Base-by-base conservation (phyloP, 768 basidiomycete genomes). In the Russula abietina region DNA sequence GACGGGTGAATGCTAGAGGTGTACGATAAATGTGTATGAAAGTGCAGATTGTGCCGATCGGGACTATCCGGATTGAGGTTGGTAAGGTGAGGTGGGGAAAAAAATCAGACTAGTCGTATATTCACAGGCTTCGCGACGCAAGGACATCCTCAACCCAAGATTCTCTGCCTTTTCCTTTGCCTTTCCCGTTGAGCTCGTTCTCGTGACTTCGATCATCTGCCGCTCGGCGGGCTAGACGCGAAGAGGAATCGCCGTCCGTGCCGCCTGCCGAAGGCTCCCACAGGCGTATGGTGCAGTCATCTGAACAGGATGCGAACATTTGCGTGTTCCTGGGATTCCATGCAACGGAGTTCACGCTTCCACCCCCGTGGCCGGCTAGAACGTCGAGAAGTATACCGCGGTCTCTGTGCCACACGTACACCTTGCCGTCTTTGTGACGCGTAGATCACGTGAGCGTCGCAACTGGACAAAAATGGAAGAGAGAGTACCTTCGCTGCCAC, bases 221-320 rank as follows among this genome's bases (percentile, higher is more conserved):
- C 58, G 32, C 49, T 54, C 51, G 48, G 41, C 32, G 51, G 55
- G 59, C 24, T 41, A 32, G 60, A 41, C 38, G 57, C 22, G 38
- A 64, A 59, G 49, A 65, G 30, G 64, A 53, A 45, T 59, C 56
- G 58, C 60, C 48, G 65, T 33, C 26, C 60, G 67, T 2, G 62
- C 60, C 55, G 69, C 67, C 39, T 10, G 45, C 62, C 11, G 75
- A 76, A 49, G 83, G 78, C 74, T 92, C 89, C 93, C 93, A 96
- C 79, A 96, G 88, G 64, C 93, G 85, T 69, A 99, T 85, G 19
- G 89, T 91, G 59, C 79, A 76, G 75, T 99, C 96, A 72, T 99
- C 96, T 49, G 93, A 93, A 73, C 93, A 97, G 48, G 91, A 93
- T 36, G 97, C 97, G 76, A 98, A 98, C 87, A 98, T 89, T 61